Evolutionary conservation across 345 rosid genomes (phyloP).

Genomic region (Salix viminalis): DNA sequence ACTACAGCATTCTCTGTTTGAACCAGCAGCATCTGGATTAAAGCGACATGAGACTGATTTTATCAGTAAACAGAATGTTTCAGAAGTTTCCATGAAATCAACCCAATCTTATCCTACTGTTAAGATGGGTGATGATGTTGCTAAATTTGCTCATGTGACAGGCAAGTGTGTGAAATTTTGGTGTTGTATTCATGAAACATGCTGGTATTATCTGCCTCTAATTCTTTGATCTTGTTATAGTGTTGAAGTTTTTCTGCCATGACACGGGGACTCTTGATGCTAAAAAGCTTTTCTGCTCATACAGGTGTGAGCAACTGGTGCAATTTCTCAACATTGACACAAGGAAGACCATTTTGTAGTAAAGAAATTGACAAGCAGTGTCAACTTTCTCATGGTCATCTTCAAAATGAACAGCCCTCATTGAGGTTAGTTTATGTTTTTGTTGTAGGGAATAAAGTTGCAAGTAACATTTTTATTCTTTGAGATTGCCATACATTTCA

Average conservation of each 20-base stretch:
- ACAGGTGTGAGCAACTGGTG: constrained; percentile 26
- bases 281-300: constrained; percentile 4
- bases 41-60: constrained; percentile 13
- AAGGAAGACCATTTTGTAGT: constrained; percentile 17
- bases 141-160: constrained; percentile 12
- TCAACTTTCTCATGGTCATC: constrained; percentile 24
- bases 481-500: too few species aligned
- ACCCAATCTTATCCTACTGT: constrained; percentile 11
- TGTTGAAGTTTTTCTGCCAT: not conserved
- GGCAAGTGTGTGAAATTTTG: constrained; percentile 15
- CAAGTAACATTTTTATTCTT: too few species aligned
- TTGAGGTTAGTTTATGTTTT: constrained; percentile 23
- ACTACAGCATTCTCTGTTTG: constrained; percentile 21
- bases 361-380: constrained; percentile 21
- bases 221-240: not conserved
- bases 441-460: too few species aligned
- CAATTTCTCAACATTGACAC: constrained; percentile 21
- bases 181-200: not conserved
- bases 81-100: constrained; percentile 18
- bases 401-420: constrained; percentile 16
- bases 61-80: constrained; percentile 14
- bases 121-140: constrained; percentile 18
- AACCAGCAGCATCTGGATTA: constrained; percentile 21
- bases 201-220: constrained; percentile 8
- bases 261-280: not conserved